Conservation (phyloP, 108 stramenopile genomes). For the Bacterosira constricta region DNA sequence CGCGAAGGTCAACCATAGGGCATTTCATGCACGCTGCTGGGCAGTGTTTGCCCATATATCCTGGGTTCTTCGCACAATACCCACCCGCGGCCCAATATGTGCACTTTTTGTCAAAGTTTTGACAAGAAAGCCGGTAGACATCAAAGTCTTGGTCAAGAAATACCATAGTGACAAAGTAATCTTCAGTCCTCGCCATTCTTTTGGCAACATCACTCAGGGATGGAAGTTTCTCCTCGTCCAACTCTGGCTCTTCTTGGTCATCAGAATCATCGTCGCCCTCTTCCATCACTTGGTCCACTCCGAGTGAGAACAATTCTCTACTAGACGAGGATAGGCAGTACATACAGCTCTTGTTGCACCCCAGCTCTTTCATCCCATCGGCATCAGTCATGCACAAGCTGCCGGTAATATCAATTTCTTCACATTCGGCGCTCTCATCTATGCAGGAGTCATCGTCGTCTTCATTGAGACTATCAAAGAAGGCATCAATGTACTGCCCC, state of each 20-base stretch:
- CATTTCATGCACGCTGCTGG: slow-evolving; percentile 47
- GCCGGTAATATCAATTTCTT: slow-evolving; percentile 11
- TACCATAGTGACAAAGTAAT: slow-evolving; percentile 52
- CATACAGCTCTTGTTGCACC: slow-evolving; percentile 33
- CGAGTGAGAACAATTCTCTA: slow-evolving; percentile 9
- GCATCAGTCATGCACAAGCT: slow-evolving; percentile 31
- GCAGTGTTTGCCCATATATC: slow-evolving; percentile 41
- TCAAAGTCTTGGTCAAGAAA: slow-evolving; percentile 22
- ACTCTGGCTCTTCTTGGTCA: slow-evolving; percentile 14
- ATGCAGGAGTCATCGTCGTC: slow-evolving; percentile 13
- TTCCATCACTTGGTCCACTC: slow-evolving; percentile 16
- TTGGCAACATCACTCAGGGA: slow-evolving; percentile 16
- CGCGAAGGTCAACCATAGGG: slow-evolving; percentile 43
- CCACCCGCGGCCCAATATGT: slow-evolving; percentile 42
- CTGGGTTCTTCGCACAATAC: slow-evolving; percentile 11
- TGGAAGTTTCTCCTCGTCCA: slow-evolving; percentile 13
- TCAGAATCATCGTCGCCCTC: slow-evolving; percentile 7
- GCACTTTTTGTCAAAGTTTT: slow-evolving; percentile 31
- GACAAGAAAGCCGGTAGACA: slow-evolving; percentile 31
- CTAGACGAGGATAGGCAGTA: slow-evolving; percentile 25
- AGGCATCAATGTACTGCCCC: slow-evolving; percentile 9
- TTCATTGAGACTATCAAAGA: slow-evolving; percentile 20
- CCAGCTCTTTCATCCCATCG: slow-evolving; percentile 22
- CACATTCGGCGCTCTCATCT: slow-evolving; percentile 24
- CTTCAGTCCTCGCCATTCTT: slow-evolving; percentile 31